Evolutionary conservation across 2,329 filamentous ascomycete genomes (phyloP), one percentile per base, ranked within the genome.

Genomic region (Allantophomopsis cytisporea): DNA sequence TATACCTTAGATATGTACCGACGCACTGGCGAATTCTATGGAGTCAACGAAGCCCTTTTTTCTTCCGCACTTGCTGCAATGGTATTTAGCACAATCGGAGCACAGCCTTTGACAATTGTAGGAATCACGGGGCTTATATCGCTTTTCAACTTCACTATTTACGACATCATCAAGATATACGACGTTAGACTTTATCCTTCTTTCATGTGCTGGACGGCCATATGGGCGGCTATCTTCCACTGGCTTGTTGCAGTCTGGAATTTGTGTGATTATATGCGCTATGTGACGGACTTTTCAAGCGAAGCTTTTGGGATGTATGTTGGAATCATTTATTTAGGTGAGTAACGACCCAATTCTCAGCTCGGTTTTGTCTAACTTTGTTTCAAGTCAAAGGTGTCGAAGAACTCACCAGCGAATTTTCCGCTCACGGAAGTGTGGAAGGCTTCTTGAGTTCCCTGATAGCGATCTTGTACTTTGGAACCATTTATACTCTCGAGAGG

Each of bases 81-180:
- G 47, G 63, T 73, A 2, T 73, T 73, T 51, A 71, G 65, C 47
- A 48, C 66, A 5, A 48, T 73, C 2, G 60, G 60, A 16, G 66
- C 62, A 21, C 70, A 74, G 47, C 71, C 71, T 0, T 52, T 75
- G 34, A 73, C 68, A 3, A 69, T 74, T 14, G 69, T 74, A 13
- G 71, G 71, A 5, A 67, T 74, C 31, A 73, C 69, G 4, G 71
- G 71, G 43, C 52, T 69, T 18, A 70, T 71, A 31, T 65, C 63
- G 2, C 50, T 70, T 0, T 75, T 76, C 59, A 73, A 74, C 50
- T 74, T 71, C 47, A 76, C 71, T 17, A 72, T 73, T 44, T 75
- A 70, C 53, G 68, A 74, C 42, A 74, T 75, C 39, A 60, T 72
- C 35, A 54, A 53, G 18, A 57, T 57, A 11, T 64, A 73, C 43